A percentile compares a stretch with the other conserved stretches of the same genome.
phyloP scores from a whole-genome alignment of 192 early-diverging fungal species.

The Gryganskiella cystojenkinii region DNA sequence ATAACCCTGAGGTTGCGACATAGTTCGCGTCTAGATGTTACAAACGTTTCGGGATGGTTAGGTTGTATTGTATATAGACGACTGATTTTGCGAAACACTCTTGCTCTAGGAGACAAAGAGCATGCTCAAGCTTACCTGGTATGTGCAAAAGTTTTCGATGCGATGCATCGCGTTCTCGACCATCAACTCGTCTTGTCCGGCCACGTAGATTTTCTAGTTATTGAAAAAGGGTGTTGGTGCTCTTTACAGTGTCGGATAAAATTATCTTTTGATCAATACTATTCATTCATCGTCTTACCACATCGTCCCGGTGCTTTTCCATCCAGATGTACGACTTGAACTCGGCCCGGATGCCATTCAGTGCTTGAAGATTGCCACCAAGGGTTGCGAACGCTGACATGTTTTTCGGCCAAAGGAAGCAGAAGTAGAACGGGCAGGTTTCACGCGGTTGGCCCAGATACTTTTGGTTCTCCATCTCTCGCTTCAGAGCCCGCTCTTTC shows the following conservation, averaged over 20 bases:
- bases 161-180: constrained; percentile 19
- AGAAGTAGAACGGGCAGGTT: constrained; percentile 7
- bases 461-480: constrained; percentile 5
- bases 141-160: constrained; percentile 32
- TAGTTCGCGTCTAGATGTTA: constrained; percentile 1
- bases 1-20: not conserved
- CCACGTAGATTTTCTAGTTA: constrained; percentile 18
- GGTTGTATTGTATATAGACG: not conserved
- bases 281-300: not conserved
- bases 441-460: constrained; percentile 17
- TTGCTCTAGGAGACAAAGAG: too few species aligned
- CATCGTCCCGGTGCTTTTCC: not conserved
- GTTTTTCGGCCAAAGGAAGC: constrained; percentile 26
- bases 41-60: not conserved
- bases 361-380: constrained; percentile 17
- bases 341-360: constrained; percentile 18
- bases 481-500: constrained; percentile 8
- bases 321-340: constrained; percentile 43
- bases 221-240: too few species aligned
- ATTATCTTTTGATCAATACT: not conserved
- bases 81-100: not conserved
- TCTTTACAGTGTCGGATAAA: too few species aligned
- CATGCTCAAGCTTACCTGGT: constrained; percentile 16
- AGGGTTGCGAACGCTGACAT: constrained; percentile 10
- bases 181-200: constrained; percentile 8